These are phyloP conservation scores for Paraphoma sp. DNA, from an alignment of 2,329 filamentous ascomycete genomes.

Conservation along the genomic window DNA sequence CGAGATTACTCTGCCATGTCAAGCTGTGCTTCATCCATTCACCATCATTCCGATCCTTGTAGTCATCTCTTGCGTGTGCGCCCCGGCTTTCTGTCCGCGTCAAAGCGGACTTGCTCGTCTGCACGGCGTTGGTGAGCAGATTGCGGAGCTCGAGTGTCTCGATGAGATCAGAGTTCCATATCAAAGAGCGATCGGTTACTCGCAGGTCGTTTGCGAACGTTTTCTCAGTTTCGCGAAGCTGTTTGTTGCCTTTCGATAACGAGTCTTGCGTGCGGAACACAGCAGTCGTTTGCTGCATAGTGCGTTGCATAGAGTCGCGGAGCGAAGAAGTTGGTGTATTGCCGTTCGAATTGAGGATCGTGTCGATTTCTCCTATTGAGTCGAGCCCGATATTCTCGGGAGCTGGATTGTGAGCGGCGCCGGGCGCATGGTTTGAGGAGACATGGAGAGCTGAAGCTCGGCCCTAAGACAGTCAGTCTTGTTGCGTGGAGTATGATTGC, in stretches of 20 bases:
- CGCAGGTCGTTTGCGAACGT: constrained; percentile 46
- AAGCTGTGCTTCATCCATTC: constrained; percentile 57
- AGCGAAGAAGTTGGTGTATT: constrained; percentile 47
- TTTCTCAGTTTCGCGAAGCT: constrained; percentile 44
- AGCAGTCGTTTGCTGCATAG: constrained; percentile 55
- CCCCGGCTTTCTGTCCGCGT: constrained; percentile 55
- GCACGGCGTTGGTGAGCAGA: constrained; percentile 54
- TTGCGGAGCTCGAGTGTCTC: constrained; percentile 58
- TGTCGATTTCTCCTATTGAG: constrained; percentile 45
- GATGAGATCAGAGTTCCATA: constrained; percentile 59
- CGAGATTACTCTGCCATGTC: constrained; percentile 53
- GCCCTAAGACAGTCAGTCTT: constrained; percentile 33
- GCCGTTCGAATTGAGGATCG: constrained; percentile 47
- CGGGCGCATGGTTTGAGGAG: constrained; percentile 48
- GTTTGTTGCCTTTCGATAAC: constrained; percentile 40
- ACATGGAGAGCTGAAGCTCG: constrained; percentile 54
- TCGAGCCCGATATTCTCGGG: constrained; percentile 44
- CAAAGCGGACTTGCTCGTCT: constrained; percentile 55
- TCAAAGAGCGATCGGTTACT: constrained; percentile 52
- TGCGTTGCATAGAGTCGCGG: constrained; percentile 53
- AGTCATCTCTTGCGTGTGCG: constrained; percentile 58
- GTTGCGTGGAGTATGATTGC: background rate
- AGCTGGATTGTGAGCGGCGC: constrained; percentile 41
- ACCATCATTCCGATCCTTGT: constrained; percentile 50
- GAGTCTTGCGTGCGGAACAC: constrained; percentile 54